phyloP scores from a whole-genome alignment of 177 flowering plant species.

The Telopea speciosissima region DNA sequence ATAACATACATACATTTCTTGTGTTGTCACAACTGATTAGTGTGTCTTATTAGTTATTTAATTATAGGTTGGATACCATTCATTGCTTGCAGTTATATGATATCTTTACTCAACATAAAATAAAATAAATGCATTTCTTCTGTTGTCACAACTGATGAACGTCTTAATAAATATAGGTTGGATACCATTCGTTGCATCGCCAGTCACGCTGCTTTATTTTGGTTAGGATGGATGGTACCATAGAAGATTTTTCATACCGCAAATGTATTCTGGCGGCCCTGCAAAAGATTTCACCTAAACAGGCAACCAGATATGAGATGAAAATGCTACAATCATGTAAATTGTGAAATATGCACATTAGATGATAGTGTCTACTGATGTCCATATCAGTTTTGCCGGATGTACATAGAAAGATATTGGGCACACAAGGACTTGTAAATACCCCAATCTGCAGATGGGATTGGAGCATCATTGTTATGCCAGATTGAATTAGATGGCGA shows the following conservation, averaged over 20 bases:
- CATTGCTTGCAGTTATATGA: too few relatives aligned
- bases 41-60: too few relatives aligned
- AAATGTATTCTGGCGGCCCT: conserved; percentile 56
- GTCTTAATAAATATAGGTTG: conserved; percentile 35
- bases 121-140: not conserved
- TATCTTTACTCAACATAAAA: not conserved
- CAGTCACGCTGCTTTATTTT: conserved; percentile 47
- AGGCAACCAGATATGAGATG: conserved; percentile 24
- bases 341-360: not conserved
- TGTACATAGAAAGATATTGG: not conserved
- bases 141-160: not conserved
- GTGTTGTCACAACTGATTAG: too few relatives aligned
- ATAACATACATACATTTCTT: too few relatives aligned
- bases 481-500: not conserved
- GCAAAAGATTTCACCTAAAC: conserved; percentile 36
- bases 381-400: not conserved
- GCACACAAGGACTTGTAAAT: not conserved
- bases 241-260: conserved; percentile 62
- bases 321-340: not conserved
- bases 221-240: conserved; percentile 47
- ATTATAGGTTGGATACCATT: too few relatives aligned
- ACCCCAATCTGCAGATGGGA: not conserved
- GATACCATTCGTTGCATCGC: conserved; percentile 28
- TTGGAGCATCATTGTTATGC: not conserved
- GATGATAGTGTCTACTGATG: not conserved